These are phyloP conservation scores for Gamarada debralockiae DNA, from an alignment of 495 filamentous ascomycete genomes.

Conservation along the genomic window DNA sequence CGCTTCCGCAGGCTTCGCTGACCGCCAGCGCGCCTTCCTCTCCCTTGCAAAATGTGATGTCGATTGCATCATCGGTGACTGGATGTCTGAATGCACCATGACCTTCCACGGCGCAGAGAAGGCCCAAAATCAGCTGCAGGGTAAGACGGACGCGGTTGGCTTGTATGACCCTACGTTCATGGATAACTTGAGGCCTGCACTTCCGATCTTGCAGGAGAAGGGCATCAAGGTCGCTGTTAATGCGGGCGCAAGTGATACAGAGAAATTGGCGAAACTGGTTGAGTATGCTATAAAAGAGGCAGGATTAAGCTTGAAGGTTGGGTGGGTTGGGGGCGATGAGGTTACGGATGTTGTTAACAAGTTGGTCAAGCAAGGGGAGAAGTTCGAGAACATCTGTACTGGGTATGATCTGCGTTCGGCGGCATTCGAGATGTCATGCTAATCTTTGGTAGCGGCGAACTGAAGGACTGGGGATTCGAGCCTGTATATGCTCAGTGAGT, in stretches of 20 bases:
- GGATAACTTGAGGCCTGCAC: slow-evolving; percentile 22
- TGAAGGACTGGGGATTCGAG: slow-evolving; percentile 41
- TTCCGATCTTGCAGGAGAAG: slow-evolving; percentile 36
- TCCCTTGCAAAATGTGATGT: slow-evolving; percentile 21
- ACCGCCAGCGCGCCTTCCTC: slow-evolving; percentile 4
- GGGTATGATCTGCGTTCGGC: no score
- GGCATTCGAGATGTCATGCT: no score
- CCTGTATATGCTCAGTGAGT: slow-evolving; percentile 47
- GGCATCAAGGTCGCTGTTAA: slow-evolving; percentile 57
- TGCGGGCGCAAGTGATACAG: slow-evolving; percentile 50
- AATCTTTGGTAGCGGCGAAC: no score
- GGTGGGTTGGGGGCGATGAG: slow-evolving; percentile 43
- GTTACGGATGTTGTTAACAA: slow-evolving; percentile 5
- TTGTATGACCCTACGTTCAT: slow-evolving; percentile 50
- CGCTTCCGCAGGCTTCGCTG: slow-evolving; percentile 5
- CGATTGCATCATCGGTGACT: slow-evolving; percentile 55
- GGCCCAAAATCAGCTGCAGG: not conserved
- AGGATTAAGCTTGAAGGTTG: slow-evolving; percentile 33
- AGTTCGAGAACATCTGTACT: slow-evolving; percentile 15
- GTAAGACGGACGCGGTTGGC: slow-evolving; percentile 34
- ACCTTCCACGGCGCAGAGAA: slow-evolving; percentile 7
- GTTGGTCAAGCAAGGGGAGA: slow-evolving; percentile 2
- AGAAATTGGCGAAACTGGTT: slow-evolving; percentile 44
- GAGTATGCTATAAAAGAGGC: slow-evolving; percentile 32
- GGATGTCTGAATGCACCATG: slow-evolving; percentile 40